A percentile compares a stretch with the other conserved stretches of the same genome.
Conservation (phyloP, 2,329 filamentous ascomycete species). For the Blastomyces parvus region DNA sequence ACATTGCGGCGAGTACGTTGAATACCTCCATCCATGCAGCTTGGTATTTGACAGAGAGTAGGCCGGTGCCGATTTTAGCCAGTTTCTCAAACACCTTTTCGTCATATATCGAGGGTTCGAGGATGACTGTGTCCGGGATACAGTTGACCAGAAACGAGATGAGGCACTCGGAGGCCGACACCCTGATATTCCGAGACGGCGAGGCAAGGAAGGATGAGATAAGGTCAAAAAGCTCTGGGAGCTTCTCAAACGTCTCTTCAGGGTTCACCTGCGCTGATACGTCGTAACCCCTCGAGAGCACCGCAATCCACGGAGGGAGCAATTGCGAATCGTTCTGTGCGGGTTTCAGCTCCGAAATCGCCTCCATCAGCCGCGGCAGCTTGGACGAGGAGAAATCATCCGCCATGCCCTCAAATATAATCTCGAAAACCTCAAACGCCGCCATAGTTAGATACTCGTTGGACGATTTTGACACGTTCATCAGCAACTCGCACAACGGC, state of each 20-base stretch:
- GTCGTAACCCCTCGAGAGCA: constrained; percentile 87
- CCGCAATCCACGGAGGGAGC: constrained; percentile 91
- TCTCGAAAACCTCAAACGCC: constrained; percentile 93
- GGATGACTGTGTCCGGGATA: constrained; percentile 68
- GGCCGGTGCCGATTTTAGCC: constrained; percentile 56
- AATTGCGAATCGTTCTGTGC: constrained; percentile 90
- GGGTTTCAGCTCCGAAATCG: constrained; percentile 83
- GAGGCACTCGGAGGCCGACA: constrained; percentile 89
- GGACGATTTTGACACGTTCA: constrained; percentile 78
- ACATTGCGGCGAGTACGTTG: constrained; percentile 75
- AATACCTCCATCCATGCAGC: constrained; percentile 93
- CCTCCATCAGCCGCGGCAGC: constrained; percentile 77
- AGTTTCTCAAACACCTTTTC: constrained; percentile 82
- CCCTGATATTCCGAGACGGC: constrained; percentile 80
- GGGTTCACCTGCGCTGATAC: constrained; percentile 81
- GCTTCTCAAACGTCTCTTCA: constrained; percentile 81
- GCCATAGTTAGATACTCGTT: constrained; percentile 96
- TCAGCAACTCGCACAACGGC: constrained; percentile 74
- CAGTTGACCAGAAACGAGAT: constrained; percentile 90
- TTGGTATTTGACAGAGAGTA: constrained; percentile 86
- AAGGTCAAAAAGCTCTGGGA: constrained; percentile 75
- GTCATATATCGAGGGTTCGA: constrained; percentile 85
- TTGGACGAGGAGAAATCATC: constrained; percentile 83
- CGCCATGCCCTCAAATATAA: constrained; percentile 87
- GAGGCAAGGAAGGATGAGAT: constrained; percentile 75